These are phyloP conservation scores for Candida parachauliodes DNA, from an alignment of 805 yeast genomes.

Conservation along the genomic window DNA sequence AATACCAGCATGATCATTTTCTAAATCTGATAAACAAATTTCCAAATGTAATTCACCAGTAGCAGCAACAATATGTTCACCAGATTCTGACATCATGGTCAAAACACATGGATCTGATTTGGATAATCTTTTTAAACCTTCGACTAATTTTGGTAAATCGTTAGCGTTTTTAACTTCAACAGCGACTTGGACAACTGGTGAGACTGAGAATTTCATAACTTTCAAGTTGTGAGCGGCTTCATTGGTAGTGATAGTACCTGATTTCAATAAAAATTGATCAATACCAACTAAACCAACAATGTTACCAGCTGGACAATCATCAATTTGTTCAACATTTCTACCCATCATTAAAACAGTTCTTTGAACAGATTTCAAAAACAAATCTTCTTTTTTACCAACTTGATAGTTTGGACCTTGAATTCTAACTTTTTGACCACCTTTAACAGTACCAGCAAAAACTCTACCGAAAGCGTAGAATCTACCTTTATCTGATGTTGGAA, in stretches of 20 bases:
- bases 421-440: conserved; percentile 98
- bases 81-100: conserved; percentile 81
- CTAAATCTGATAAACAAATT: conserved; percentile 93
- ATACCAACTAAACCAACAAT: conserved; percentile 99
- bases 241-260: conserved; percentile 97
- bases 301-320: conserved; percentile 99
- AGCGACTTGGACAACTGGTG: conserved; percentile 99
- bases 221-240: conserved; percentile 98
- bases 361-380: conserved; percentile 95
- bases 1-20: conserved; percentile 99
- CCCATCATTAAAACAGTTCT: conserved; percentile 99
- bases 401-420: conserved; percentile 99
- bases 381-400: conserved; percentile 97
- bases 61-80: conserved; percentile 99
- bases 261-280: conserved; percentile 98
- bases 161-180: conserved; percentile 99
- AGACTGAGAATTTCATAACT: conserved; percentile 99
- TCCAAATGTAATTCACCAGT: conserved; percentile 99
- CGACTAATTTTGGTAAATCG: conserved; percentile 98
- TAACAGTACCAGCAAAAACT: conserved; percentile 99
- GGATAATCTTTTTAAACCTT: conserved; percentile 99
- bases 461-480: conserved; percentile 99
- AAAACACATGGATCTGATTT: conserved; percentile 99
- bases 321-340: conserved; percentile 95
- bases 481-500: conserved; percentile 99